These are phyloP conservation scores for Niveomyces coronatus DNA, from an alignment of 2,329 filamentous ascomycete genomes.

Conservation along the genomic window DNA sequence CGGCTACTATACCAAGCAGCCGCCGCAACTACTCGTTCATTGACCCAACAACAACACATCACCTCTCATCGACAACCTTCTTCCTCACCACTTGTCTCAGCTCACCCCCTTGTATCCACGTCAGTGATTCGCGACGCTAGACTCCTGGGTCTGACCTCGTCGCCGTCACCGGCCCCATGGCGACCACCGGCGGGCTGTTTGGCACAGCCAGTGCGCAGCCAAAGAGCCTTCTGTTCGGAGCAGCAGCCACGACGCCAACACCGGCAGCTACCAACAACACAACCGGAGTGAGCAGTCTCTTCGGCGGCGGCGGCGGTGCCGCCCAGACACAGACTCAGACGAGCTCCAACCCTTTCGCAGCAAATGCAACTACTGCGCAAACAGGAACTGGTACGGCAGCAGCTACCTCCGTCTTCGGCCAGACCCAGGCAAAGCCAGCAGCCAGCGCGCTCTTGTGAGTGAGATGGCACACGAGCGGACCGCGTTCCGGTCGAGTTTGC, in stretches of 20 bases:
- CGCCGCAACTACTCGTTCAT: too few relatives aligned
- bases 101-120: too few relatives aligned
- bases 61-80: too few relatives aligned
- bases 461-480: background rate
- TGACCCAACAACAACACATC: too few relatives aligned
- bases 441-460: background rate
- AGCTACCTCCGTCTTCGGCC: slow-evolving; percentile 21
- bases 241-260: slow-evolving; percentile 15
- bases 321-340: slow-evolving; percentile 13
- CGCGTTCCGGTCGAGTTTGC: too few relatives aligned
- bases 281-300: slow-evolving; percentile 17
- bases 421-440: slow-evolving; percentile 23
- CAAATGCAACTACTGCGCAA: slow-evolving; percentile 13
- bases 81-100: background rate
- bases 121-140: too few relatives aligned
- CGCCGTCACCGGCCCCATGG: slow-evolving; percentile 20
- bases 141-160: slow-evolving; percentile 18
- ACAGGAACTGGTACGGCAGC: slow-evolving; percentile 10
- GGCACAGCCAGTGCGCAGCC: slow-evolving; percentile 17
- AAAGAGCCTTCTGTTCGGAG: slow-evolving; percentile 22
- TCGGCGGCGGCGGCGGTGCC: slow-evolving; percentile 11
- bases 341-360: slow-evolving; percentile 22
- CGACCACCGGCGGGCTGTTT: slow-evolving; percentile 28
- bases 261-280: slow-evolving; percentile 12
- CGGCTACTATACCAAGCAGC: too few relatives aligned